A percentile compares a stretch with the other conserved stretches of the same genome.
phyloP scores from a whole-genome alignment of 2,329 filamentous ascomycete species.

The Thermoascus crustaceus region DNA sequence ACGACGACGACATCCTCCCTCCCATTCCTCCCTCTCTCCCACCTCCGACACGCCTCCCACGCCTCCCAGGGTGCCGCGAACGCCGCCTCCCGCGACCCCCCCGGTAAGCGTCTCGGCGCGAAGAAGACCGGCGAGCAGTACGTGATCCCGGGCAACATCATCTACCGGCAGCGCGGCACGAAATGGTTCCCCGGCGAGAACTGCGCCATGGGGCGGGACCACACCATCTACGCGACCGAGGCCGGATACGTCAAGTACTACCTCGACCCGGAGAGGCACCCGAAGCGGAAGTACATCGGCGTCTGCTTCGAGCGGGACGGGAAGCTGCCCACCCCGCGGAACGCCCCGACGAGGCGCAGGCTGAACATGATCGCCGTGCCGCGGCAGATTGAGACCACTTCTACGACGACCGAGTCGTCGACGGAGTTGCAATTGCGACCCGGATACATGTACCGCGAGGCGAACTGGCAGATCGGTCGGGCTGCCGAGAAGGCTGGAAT shows the following conservation, averaged over 20 bases:
- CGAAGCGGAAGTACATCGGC: conserved; percentile 88
- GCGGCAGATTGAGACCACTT: conserved; percentile 15
- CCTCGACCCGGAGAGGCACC: conserved; percentile 72
- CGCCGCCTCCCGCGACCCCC: conserved; percentile 55
- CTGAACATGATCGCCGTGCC: conserved; percentile 61
- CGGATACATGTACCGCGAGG: conserved; percentile 56
- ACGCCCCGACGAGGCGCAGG: conserved; percentile 64
- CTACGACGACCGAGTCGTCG: conserved; percentile 8
- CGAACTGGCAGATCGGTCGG: conserved; percentile 61
- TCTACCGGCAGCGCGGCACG: conserved; percentile 93
- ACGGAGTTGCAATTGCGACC: conserved; percentile 37
- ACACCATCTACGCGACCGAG: conserved; percentile 83
- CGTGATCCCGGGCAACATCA: conserved; percentile 92
- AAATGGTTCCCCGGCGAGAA: conserved; percentile 95
- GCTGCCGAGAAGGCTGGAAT: conserved; percentile 53
- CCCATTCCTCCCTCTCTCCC: conserved; percentile 32
- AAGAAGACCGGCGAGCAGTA: conserved; percentile 91
- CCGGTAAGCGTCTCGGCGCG: conserved; percentile 82
- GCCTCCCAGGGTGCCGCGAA: conserved; percentile 61
- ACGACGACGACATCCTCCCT: conserved; percentile 21
- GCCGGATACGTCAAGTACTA: conserved; percentile 96
- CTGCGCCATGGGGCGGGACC: conserved; percentile 87
- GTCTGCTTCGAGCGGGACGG: conserved; percentile 79
- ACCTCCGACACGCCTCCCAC: conserved; percentile 55
- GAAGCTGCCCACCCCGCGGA: conserved; percentile 64